Base-by-base conservation (phyloP, 2,329 filamentous ascomycete species). In the Thelonectria olida region DNA sequence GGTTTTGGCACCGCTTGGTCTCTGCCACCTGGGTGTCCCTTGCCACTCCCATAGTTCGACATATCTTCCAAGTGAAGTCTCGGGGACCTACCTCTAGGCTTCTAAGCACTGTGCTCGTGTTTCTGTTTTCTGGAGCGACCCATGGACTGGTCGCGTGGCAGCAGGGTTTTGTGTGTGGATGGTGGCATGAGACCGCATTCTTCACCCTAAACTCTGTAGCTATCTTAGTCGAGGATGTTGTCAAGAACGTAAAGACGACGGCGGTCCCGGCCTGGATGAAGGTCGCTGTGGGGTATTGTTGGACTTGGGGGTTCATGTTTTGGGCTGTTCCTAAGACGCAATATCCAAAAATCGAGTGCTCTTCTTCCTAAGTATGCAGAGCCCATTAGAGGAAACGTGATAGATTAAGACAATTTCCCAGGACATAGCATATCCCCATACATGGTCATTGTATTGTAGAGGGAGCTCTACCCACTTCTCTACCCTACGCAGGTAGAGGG, bases 291-390 rank as follows among this genome's bases (percentile, higher is more conserved):
- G 52, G 52, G 22, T 54, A 54, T 27, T 36, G 52, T 34, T 54
- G 52, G 52, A 47, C 52, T 47, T 54, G 52, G 52, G 52, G 52
- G 1, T 54, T 54, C 41, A 54, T 54, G 41, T 54, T 54, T 54
- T 54, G 41, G 52, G 41, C 52, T 7, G 41, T 54, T 27, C 52
- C 52, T 19, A 54, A 54, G 12, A 54, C 52, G 4, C 52, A 54
- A 17, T 54, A 54, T 54, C 41, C 19, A 45, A 54, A 54, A 23
- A 17, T 54, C 1, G 41, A 52, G 17, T 52, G 49, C 15, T 31
- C 49, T 20, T 39, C 19, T n/a, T 12, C 8, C 13, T 49, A 49
- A 23, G 12, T 36, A 31, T 7, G 27, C 27, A 31, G 27, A 31
- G 27, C 27, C 27, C 27, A 31, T 31, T 31, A 31, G 27, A 31